A percentile compares a stretch with the other conserved stretches of the same genome.
Evolutionary conservation across 2,329 filamentous ascomycete genomes (phyloP).

Genomic region (Penicillium concentricum): DNA sequence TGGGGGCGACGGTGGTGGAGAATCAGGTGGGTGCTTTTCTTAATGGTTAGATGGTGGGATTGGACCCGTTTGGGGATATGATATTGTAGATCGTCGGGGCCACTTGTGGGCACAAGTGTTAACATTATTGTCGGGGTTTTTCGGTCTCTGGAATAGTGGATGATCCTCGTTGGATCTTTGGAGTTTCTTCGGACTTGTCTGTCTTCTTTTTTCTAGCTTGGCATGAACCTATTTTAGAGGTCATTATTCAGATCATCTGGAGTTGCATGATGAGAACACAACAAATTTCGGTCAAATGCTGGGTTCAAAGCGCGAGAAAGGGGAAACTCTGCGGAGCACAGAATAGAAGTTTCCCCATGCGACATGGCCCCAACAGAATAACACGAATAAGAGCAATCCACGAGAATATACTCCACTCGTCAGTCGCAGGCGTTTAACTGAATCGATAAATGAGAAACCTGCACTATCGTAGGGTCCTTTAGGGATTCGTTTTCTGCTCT

Average conservation of each 20-base stretch:
- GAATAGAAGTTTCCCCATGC: neutral
- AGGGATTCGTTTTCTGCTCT: too few species aligned
- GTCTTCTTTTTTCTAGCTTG: neutral
- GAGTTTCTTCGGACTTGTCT: neutral
- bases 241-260: neutral
- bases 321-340: neutral
- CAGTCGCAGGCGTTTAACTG: neutral
- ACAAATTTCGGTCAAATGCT: neutral
- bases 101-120: neutral
- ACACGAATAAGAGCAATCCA: neutral
- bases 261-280: neutral
- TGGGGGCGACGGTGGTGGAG: conserved; percentile 29
- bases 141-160: neutral
- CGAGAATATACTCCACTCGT: neutral
- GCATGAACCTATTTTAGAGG: neutral
- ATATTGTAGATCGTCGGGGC: neutral
- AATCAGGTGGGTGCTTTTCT: conserved; percentile 29
- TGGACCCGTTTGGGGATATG: neutral
- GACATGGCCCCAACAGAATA: neutral
- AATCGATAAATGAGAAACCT: neutral
- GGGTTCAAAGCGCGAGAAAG: neutral
- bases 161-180: neutral
- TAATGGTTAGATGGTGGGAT: neutral
- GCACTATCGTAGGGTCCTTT: too few species aligned
- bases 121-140: neutral